These are phyloP conservation scores for Aspergillus awamori DNA, from an alignment of 2,329 filamentous ascomycete genomes.

Conservation along the genomic window DNA sequence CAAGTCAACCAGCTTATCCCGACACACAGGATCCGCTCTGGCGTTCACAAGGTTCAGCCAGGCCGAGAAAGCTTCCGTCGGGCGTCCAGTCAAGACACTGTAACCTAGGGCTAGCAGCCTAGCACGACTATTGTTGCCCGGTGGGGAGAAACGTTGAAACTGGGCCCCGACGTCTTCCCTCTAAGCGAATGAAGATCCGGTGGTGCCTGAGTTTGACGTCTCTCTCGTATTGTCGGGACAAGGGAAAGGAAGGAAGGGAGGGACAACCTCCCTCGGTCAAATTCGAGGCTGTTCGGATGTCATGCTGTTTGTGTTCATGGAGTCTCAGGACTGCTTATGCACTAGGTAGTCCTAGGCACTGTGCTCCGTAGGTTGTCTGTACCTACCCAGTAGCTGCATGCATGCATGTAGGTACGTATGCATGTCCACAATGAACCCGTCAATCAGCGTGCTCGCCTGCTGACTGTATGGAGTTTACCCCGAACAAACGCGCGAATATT, in stretches of 20 bases:
- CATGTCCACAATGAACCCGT: slow-evolving; percentile 1
- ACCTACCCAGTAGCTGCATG: neutral
- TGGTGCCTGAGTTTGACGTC: slow-evolving; percentile 19
- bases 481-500: slow-evolving; percentile 1
- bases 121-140: slow-evolving; percentile 1
- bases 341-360: neutral
- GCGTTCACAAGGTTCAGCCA: slow-evolving; percentile 15
- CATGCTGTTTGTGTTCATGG: neutral
- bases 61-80: slow-evolving; percentile 12
- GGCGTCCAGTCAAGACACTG: slow-evolving; percentile 14
- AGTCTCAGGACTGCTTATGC: neutral
- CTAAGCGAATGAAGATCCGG: slow-evolving; percentile 26
- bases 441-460: slow-evolving; percentile 3
- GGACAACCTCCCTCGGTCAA: neutral
- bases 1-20: neutral
- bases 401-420: slow-evolving; percentile 4
- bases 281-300: neutral
- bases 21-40: slow-evolving; percentile 18
- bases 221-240: slow-evolving; percentile 8
- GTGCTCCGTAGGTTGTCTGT: neutral
- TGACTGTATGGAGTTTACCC: neutral
- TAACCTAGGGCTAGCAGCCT: slow-evolving; percentile 11
- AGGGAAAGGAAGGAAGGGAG: neutral
- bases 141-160: slow-evolving; percentile 23
- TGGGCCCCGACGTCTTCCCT: slow-evolving; percentile 11